These are phyloP conservation scores for Carex pumila DNA, from an alignment of 176 grass and related monocot species.

Conservation along the genomic window DNA sequence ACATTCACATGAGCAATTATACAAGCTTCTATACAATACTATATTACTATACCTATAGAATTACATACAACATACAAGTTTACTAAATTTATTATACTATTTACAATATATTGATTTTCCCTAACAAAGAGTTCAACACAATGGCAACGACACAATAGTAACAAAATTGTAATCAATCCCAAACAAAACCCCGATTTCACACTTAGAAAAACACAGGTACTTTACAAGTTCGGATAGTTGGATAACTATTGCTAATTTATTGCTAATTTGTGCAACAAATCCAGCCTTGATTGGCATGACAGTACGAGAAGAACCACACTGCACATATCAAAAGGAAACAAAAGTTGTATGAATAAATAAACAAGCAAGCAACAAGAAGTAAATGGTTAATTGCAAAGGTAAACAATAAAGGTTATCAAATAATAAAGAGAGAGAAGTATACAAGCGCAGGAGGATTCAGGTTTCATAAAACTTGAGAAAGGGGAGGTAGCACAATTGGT, in stretches of 20 bases:
- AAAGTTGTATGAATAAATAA: neutral
- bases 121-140: neutral
- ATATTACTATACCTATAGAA: too few species aligned
- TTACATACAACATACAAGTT: too few species aligned
- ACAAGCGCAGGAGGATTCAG: too few species aligned
- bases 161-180: conserved; percentile 9
- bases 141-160: neutral
- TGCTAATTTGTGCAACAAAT: conserved; percentile 50
- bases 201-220: neutral
- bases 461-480: too few species aligned
- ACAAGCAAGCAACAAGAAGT: too few species aligned
- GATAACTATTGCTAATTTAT: conserved; percentile 20
- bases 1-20: too few species aligned
- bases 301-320: conserved; percentile 82
- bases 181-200: neutral
- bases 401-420: neutral
- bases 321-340: neutral
- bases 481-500: too few species aligned
- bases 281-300: conserved; percentile 74
- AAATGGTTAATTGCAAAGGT: too few species aligned
- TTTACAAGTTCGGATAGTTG: neutral
- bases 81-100: too few species aligned
- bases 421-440: neutral
- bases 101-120: too few species aligned
- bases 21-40: too few species aligned